phyloP scores from a whole-genome alignment of 768 basidiomycete genomes.

The Hypholoma fasciculare region DNA sequence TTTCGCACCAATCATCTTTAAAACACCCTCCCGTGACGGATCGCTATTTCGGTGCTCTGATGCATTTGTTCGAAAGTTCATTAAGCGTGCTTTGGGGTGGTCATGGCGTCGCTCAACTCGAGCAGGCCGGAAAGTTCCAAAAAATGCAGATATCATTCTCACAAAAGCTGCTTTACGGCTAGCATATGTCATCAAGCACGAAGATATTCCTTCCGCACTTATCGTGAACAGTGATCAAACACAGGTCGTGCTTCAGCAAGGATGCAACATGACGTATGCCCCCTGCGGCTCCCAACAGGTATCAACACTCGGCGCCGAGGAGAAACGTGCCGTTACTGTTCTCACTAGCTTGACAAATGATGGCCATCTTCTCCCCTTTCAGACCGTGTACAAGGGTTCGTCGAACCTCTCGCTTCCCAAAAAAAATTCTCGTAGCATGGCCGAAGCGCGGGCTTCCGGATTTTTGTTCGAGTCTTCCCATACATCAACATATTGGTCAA shows the following conservation, averaged over 20 bases:
- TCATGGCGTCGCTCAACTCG: conserved; percentile 24
- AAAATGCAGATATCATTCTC: conserved; percentile 21
- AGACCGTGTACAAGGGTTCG: conserved; percentile 25
- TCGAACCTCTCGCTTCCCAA: background rate
- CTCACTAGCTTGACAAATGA: conserved; percentile 28
- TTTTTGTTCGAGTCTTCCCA: conserved; percentile 25
- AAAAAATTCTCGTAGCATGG: background rate
- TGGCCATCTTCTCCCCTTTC: conserved; percentile 35
- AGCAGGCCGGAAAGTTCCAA: conserved; percentile 36
- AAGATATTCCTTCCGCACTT: conserved; percentile 24
- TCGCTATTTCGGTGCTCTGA: conserved; percentile 1
- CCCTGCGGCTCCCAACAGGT: conserved; percentile 31
- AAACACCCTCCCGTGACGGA: conserved; percentile 10
- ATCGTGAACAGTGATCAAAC: conserved; percentile 38
- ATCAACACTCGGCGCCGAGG: conserved; percentile 29
- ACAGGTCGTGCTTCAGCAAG: conserved; percentile 25
- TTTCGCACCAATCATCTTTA: conserved; percentile 7
- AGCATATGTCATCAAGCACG: conserved; percentile 23
- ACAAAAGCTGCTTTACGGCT: conserved; percentile 17
- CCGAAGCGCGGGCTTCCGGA: conserved; percentile 2
- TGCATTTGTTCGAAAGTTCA: background rate
- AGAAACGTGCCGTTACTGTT: conserved; percentile 43
- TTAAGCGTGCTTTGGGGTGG: conserved; percentile 14
- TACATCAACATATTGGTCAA: conserved; percentile 30
- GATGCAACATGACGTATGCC: conserved; percentile 27